phyloP scores from a whole-genome alignment of 371 early-diverging fungal species.

The Apophysomyces variabilis region DNA sequence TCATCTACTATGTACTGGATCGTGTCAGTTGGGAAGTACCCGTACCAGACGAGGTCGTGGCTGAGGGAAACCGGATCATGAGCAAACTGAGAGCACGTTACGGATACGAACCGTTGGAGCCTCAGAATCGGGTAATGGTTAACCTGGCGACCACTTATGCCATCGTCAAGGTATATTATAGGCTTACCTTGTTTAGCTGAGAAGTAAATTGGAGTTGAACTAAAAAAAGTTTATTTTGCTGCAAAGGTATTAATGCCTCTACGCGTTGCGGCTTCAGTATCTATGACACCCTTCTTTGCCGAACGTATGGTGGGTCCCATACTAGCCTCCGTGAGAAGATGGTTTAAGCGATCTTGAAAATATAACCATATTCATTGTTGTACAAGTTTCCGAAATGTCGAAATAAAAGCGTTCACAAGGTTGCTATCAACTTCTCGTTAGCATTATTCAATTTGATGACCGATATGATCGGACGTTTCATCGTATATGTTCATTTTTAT shows the following conservation, averaged over 20 bases:
- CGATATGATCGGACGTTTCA: no score
- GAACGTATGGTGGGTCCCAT: constrained; percentile 42
- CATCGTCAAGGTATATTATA: constrained; percentile 69
- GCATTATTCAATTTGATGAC: not conserved
- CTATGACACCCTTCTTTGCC: constrained; percentile 77
- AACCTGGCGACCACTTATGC: constrained; percentile 84
- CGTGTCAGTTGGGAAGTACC: constrained; percentile 61
- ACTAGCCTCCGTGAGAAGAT: constrained; percentile 14
- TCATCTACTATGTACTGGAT: constrained; percentile 72
- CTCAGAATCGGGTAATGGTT: constrained; percentile 63
- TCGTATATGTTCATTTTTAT: not conserved
- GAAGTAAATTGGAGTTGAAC: no score
- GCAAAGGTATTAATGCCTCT: constrained; percentile 62
- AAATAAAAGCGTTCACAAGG: not conserved
- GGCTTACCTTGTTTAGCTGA: no score
- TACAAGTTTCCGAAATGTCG: not conserved
- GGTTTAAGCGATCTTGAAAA: constrained; percentile 2
- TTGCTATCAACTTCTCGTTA: not conserved
- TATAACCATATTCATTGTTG: not conserved
- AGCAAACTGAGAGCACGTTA: constrained; percentile 59
- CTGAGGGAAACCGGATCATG: constrained; percentile 73
- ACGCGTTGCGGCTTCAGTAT: constrained; percentile 66
- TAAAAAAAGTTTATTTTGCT: not conserved
- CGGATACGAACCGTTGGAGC: constrained; percentile 53
- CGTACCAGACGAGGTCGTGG: constrained; percentile 62